Conservation (phyloP, 768 basidiomycete species). For the Nidularia pulvinata region DNA sequence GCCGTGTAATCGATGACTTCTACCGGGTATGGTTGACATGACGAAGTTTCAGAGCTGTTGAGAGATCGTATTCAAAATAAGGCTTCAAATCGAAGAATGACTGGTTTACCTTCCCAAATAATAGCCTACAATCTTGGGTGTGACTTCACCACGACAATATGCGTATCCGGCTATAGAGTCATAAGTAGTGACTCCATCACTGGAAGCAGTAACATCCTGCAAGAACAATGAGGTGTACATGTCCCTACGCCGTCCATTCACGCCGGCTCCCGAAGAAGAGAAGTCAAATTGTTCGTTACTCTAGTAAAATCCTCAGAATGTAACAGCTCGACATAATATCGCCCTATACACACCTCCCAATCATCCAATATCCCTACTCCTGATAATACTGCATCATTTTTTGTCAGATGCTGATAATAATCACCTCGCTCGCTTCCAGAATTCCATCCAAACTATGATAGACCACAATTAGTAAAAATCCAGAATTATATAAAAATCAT, state of each 20-base stretch:
- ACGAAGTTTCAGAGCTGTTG: not conserved
- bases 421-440: not conserved
- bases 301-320: not conserved
- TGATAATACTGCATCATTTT: not conserved
- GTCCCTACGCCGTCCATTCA: not conserved
- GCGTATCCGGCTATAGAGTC: constrained; percentile 4
- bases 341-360: not conserved
- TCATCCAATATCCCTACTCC: not conserved
- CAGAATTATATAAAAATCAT: not conserved
- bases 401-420: not conserved
- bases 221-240: not conserved
- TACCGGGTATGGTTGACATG: not conserved
- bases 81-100: not conserved
- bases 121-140: constrained; percentile 6
- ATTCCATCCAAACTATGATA: not conserved
- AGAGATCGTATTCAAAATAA: not conserved
- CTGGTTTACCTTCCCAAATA: constrained; percentile 3
- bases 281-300: not conserved
- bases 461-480: too few species aligned
- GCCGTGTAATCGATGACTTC: not conserved
- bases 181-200: constrained; percentile 1
- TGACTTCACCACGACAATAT: constrained; percentile 3
- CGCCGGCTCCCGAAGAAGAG: not conserved
- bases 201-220: not conserved
- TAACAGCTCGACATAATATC: not conserved